Percentiles rank a stretch among this genome's conserved stretches.
These are phyloP conservation scores for Garcia nutans DNA, from an alignment of 345 rosid genomes.

Conservation along the genomic window DNA sequence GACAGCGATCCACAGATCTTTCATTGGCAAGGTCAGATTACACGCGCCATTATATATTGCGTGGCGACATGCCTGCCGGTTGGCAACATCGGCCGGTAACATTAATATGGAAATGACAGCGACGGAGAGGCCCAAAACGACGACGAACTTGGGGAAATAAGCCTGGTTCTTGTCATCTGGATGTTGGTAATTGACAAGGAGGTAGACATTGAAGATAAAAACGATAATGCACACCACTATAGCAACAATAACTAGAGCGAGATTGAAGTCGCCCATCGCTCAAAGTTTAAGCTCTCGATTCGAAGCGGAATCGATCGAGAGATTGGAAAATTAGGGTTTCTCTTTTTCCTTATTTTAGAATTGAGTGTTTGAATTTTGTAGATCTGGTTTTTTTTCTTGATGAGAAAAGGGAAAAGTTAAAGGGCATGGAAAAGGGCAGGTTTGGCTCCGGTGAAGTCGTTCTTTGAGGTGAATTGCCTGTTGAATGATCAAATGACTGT, in stretches of 20 bases:
- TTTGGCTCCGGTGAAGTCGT: conserved; percentile 15
- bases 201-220: conserved; percentile 83
- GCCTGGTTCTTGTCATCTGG: conserved; percentile 99
- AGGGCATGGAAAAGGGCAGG: not conserved
- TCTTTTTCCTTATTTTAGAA: not conserved
- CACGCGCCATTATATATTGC: conserved; percentile 95
- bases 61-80: conserved; percentile 94
- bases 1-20: conserved; percentile 91
- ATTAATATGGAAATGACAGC: conserved; percentile 90
- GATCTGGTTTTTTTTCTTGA: conserved; percentile 3
- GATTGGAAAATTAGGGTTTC: conserved; percentile 27
- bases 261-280: conserved; percentile 97
- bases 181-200: conserved; percentile 96
- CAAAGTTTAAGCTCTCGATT: conserved; percentile 30
- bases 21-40: conserved; percentile 90
- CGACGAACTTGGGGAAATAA: conserved; percentile 94
- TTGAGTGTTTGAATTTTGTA: not conserved
- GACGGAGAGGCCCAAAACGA: conserved; percentile 83
- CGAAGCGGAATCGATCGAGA: conserved; percentile 29
- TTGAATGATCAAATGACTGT: not conserved
- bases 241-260: conserved; percentile 97
- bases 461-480: not conserved
- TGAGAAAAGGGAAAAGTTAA: not conserved
- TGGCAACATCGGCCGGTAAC: conserved; percentile 99
- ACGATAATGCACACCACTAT: conserved; percentile 84